Conservation (phyloP, 352 stramenopile species). For the Blastocystis sp. region DNA sequence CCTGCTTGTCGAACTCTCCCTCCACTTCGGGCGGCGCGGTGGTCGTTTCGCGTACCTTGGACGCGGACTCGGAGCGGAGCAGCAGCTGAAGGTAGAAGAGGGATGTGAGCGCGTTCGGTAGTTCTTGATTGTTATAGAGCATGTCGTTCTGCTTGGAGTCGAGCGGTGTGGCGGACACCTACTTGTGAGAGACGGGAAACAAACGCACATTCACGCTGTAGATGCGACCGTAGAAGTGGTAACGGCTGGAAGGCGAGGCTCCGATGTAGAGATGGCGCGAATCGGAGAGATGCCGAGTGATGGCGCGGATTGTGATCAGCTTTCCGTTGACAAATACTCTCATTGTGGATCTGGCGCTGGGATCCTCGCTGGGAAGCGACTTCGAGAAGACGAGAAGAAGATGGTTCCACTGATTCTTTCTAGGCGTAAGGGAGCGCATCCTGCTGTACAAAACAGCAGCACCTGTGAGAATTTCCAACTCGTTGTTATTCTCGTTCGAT, state of each 20-base stretch:
- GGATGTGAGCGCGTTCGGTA: background rate
- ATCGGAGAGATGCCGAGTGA: background rate
- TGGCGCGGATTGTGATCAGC: background rate
- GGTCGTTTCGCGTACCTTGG: background rate
- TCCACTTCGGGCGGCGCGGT: background rate
- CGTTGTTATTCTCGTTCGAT: background rate
- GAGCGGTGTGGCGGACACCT: conserved; percentile 3
- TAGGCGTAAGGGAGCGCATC: background rate
- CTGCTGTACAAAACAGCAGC: background rate
- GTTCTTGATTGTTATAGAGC: conserved; percentile 25
- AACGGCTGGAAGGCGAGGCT: background rate
- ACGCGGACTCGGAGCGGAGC: background rate
- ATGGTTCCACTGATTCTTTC: conserved; percentile 32
- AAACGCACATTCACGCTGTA: conserved; percentile 8
- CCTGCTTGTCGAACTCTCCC: background rate
- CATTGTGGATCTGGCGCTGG: conserved; percentile 1
- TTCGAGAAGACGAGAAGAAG: background rate
- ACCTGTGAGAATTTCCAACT: background rate
- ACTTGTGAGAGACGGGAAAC: background rate
- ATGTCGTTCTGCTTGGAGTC: background rate
- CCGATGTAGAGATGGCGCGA: conserved; percentile 30
- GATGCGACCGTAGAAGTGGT: conserved; percentile 45
- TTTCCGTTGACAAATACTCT: conserved; percentile 1
- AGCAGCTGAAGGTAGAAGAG: background rate
- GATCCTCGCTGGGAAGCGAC: too few species aligned